Conservation (phyloP, 352 stramenopile genomes). For the Globisporangium carolinianum region DNA sequence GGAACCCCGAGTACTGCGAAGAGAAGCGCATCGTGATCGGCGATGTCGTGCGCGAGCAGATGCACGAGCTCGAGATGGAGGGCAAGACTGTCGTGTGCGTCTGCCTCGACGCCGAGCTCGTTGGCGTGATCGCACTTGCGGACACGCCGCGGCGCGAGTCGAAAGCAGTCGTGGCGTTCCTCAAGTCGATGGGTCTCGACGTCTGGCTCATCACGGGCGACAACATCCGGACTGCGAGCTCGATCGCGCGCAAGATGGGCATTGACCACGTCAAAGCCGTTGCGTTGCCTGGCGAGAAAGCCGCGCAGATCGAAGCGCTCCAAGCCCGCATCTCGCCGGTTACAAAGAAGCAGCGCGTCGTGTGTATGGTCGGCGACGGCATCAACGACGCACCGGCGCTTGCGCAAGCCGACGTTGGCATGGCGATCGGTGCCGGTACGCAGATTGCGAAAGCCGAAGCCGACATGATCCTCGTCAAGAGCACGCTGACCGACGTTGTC, state of each 20-base stretch:
- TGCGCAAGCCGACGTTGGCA: conserved; percentile 88
- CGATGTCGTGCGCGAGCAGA: conserved; percentile 55
- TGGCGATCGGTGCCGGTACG: conserved; percentile 90
- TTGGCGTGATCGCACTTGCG: conserved; percentile 69
- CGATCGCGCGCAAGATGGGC: conserved; percentile 86
- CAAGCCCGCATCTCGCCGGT: conserved; percentile 60
- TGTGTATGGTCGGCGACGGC: conserved; percentile 92
- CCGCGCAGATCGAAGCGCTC: conserved; percentile 85
- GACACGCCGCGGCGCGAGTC: conserved; percentile 74
- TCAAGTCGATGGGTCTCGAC: conserved; percentile 79
- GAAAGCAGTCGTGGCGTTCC: conserved; percentile 55
- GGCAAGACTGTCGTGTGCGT: conserved; percentile 84
- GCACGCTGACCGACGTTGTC: conserved; percentile 75
- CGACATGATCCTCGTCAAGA: conserved; percentile 88
- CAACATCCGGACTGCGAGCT: conserved; percentile 87
- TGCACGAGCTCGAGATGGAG: conserved; percentile 79
- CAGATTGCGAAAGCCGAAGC: conserved; percentile 84
- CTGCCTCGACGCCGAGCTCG: conserved; percentile 55
- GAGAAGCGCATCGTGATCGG: conserved; percentile 64
- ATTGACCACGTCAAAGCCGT: conserved; percentile 85
- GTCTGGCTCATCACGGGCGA: conserved; percentile 90
- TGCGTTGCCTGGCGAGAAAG: conserved; percentile 92
- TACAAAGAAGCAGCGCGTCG: conserved; percentile 73
- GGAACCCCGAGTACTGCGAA: conserved; percentile 76
- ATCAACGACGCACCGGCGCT: conserved; percentile 95